Base-by-base conservation (phyloP, 495 filamentous ascomycete genomes). In the Aspergillus ostianus region DNA sequence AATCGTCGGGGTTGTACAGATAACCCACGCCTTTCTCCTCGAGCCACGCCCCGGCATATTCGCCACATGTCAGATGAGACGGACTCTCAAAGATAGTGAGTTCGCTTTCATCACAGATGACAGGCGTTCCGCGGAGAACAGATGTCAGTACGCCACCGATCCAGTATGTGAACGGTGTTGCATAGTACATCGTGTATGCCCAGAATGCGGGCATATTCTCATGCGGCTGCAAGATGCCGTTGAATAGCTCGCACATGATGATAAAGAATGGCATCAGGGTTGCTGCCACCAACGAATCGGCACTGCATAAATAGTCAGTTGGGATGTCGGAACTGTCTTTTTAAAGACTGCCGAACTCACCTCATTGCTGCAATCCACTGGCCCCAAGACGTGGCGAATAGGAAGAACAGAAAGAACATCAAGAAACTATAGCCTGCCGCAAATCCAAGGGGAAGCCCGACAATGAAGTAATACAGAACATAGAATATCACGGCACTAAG, bases 121-220 rank as follows among this genome's bases (percentile, higher is more conserved):
- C 89, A 0, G 78, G 70, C 26, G 82, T 73, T 0, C 79, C 80
- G 63, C 87, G 85, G 7, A 93, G 79, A 47, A 90, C 89, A 0
- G 89, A 89, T 0, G 85, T 82, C 3, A 93, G 79, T 56, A 91
- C 89, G 26, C 90, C 91, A 20, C 85, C 80, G 64, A 97, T 89
- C 51, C 95, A 85, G 23, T 91, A 87, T 0, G 89, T 93, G 73
- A 96, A 95, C 0, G 92, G 92, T 55, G 91, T 87, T 3, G 91
- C 77, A 60, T 92, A 79, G 76, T 93, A 93, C 56, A 94, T 80
- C 79, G 89, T 92, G 15, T 81, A 82, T 12, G 84, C 81, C 87
- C 90, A 97, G 73, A 93, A 93, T 2, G 62, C 74, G n/a, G 90
- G 90, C 73, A 95, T 90, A 61, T 89, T 85, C 0, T 84, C 79